phyloP scores from a whole-genome alignment of 176 grass and related monocot species.

The Thalia dealbata region DNA sequence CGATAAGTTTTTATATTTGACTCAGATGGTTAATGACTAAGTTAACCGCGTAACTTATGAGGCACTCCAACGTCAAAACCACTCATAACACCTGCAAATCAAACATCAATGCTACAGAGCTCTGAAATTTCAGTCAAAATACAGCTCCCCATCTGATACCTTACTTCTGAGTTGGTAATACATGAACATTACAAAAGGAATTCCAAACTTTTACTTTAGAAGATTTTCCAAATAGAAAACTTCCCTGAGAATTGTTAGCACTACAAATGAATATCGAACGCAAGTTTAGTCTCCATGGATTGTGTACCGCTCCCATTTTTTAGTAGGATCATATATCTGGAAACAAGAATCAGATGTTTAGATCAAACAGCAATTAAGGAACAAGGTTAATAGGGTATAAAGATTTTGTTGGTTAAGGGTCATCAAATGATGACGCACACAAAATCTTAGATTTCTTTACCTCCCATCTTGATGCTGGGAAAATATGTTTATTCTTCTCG shows the following conservation, averaged over 20 bases:
- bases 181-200: neutral
- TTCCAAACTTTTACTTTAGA: neutral
- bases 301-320: slow-evolving; percentile 96
- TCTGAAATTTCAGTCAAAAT: neutral
- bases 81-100: too few relatives aligned
- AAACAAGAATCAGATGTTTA: slow-evolving; percentile 18
- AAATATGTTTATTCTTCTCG: slow-evolving; percentile 99
- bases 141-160: neutral
- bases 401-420: neutral
- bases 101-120: neutral
- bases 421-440: neutral
- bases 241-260: too few relatives aligned
- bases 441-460: slow-evolving; percentile 24
- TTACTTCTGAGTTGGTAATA: neutral
- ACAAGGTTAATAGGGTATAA: neutral
- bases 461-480: slow-evolving; percentile 99
- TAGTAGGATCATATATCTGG: slow-evolving; percentile 97
- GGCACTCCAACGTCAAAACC: too few relatives aligned
- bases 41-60: too few relatives aligned
- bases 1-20: too few relatives aligned
- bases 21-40: too few relatives aligned
- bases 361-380: slow-evolving; percentile 1
- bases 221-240: neutral
- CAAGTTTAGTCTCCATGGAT: slow-evolving; percentile 73
- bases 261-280: too few relatives aligned